Conservation (phyloP, 1,284 basidiomycete genomes). For the Microbotryum lychnidis-dioicae region DNA sequence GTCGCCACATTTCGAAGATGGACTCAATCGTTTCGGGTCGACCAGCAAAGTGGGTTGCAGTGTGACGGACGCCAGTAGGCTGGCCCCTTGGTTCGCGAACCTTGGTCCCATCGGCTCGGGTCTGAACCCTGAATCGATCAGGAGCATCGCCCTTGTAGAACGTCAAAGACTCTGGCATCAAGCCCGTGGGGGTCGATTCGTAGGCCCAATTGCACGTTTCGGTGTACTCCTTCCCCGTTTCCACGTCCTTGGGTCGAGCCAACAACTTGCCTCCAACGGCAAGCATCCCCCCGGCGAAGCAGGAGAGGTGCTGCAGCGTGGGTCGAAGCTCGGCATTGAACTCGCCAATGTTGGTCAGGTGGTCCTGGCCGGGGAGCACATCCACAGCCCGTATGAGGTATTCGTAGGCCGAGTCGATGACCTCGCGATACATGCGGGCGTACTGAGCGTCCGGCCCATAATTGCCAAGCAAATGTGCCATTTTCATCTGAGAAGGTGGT, state of each 20-base stretch:
- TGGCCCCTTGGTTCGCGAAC: too few species aligned
- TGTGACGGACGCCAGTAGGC: too few species aligned
- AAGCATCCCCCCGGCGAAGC: constrained; percentile 51
- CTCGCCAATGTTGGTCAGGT: constrained; percentile 38
- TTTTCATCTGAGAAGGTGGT: constrained; percentile 22
- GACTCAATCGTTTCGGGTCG: constrained; percentile 86
- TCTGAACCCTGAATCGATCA: too few species aligned
- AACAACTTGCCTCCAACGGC: constrained; percentile 47
- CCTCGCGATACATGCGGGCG: constrained; percentile 44
- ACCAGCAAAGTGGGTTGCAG: too few species aligned
- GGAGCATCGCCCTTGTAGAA: constrained; percentile 38
- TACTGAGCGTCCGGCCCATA: constrained; percentile 38
- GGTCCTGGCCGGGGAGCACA: constrained; percentile 42
- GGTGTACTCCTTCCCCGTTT: constrained; percentile 39
- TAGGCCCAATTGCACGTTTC: constrained; percentile 48
- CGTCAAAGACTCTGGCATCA: constrained; percentile 42
- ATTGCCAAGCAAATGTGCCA: constrained; percentile 23
- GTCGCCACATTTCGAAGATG: constrained; percentile 73
- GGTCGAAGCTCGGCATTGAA: not conserved
- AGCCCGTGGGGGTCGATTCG: constrained; percentile 41
- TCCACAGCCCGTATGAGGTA: constrained; percentile 42
- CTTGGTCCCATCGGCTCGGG: not conserved
- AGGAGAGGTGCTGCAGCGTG: constrained; percentile 43
- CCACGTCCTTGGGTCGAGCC: constrained; percentile 43
- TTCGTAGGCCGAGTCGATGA: constrained; percentile 44